These are phyloP conservation scores for Urtica urens DNA, from an alignment of 306 rosid genomes.

Conservation along the genomic window DNA sequence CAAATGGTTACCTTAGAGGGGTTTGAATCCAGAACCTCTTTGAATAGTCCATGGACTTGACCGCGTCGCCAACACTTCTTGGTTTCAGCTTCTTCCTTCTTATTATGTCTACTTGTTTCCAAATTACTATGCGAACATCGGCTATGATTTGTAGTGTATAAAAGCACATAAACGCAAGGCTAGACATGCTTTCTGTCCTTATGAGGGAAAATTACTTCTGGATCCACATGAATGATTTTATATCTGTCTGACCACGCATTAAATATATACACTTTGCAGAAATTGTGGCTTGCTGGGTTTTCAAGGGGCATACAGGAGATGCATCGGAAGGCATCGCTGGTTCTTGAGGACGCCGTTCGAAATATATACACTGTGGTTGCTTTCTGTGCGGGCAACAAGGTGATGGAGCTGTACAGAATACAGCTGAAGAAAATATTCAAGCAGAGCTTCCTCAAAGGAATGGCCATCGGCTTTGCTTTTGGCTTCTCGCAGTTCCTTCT, in stretches of 20 bases:
- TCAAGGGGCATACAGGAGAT: slow-evolving; percentile 99
- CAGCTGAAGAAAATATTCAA: slow-evolving; percentile 81
- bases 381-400: slow-evolving; percentile 98
- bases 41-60: too few relatives aligned
- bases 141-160: too few relatives aligned
- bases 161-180: too few relatives aligned
- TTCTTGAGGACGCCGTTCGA: slow-evolving; percentile 98
- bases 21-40: too few relatives aligned
- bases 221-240: too few relatives aligned
- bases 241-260: slow-evolving; percentile 4
- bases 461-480: slow-evolving; percentile 94
- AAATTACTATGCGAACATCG: too few relatives aligned
- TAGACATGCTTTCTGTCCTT: too few relatives aligned
- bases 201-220: too few relatives aligned
- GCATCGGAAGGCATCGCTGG: slow-evolving; percentile 98
- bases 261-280: slow-evolving; percentile 51
- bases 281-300: slow-evolving; percentile 98
- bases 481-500: slow-evolving; percentile 97
- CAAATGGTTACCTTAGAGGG: too few relatives aligned
- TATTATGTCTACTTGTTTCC: too few relatives aligned
- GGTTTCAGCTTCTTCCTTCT: too few relatives aligned
- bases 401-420: slow-evolving; percentile 92
- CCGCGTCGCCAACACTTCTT: too few relatives aligned
- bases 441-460: slow-evolving; percentile 90
- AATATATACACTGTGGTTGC: slow-evolving; percentile 98